Evolutionary conservation across 1,284 basidiomycete genomes (phyloP).

Genomic region (Cryptococcus neoformans): DNA sequence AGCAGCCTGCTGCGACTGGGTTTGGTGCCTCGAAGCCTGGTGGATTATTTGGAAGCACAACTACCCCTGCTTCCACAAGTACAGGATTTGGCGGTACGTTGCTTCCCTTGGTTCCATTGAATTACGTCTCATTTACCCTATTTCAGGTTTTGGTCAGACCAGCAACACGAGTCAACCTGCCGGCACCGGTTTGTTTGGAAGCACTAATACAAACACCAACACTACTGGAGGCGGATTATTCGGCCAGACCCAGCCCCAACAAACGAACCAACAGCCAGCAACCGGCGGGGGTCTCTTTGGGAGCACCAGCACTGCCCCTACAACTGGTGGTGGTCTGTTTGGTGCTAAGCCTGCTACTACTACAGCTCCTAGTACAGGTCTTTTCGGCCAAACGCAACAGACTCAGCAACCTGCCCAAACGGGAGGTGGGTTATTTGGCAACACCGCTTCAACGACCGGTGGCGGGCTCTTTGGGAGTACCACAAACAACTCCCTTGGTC

Average conservation of each 20-base stretch:
- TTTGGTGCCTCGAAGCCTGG: conserved; percentile 36
- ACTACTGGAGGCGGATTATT: conserved; percentile 42
- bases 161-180: conserved; percentile 27
- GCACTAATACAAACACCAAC: conserved; percentile 9
- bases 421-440: conserved; percentile 28
- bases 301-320: conserved; percentile 39
- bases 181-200: conserved; percentile 50
- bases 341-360: conserved; percentile 42
- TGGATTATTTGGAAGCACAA: conserved; percentile 47
- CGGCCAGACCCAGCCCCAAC: conserved; percentile 50
- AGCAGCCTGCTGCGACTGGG: conserved; percentile 34
- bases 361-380: conserved; percentile 32
- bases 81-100: conserved; percentile 20
- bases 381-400: conserved; percentile 45
- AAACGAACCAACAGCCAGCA: conserved; percentile 31
- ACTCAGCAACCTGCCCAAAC: conserved; percentile 18
- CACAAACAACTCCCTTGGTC: conserved; percentile 9
- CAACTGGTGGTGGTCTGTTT: conserved; percentile 54
- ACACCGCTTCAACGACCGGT: conserved; percentile 13
- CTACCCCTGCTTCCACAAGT: conserved; percentile 14
- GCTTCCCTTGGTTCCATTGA: background rate
- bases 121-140: too few species aligned
- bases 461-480: conserved; percentile 25
- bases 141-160: conserved; percentile 17
- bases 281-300: conserved; percentile 50